Evolutionary conservation across 2,329 filamentous ascomycete species (phyloP).

Genomic region (Cladophialophora immunda): DNA sequence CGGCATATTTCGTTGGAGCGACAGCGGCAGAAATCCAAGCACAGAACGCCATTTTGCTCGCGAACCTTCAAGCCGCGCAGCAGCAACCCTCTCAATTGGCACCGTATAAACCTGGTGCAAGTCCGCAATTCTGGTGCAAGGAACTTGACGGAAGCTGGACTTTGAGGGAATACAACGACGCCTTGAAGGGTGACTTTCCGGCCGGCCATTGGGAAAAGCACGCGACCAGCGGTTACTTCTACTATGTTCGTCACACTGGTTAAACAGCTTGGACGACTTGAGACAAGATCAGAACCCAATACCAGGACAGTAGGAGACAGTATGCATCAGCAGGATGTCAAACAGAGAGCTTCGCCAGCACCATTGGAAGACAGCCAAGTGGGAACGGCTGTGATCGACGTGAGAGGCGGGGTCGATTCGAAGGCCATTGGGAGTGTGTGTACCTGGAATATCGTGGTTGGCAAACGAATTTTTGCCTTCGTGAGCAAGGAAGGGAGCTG

Average conservation of each 20-base stretch:
- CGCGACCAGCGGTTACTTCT: conserved; percentile 39
- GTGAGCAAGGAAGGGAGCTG: neutral
- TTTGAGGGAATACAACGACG: conserved; percentile 43
- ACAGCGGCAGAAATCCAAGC: conserved; percentile 43
- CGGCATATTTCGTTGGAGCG: conserved; percentile 40
- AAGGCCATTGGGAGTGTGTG: conserved; percentile 5
- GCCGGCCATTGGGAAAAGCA: conserved; percentile 41
- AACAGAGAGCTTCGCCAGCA: neutral
- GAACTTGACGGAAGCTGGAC: conserved; percentile 48
- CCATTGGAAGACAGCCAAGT: neutral
- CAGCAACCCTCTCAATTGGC: conserved; percentile 42
- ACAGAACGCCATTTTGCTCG: conserved; percentile 43
- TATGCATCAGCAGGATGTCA: neutral
- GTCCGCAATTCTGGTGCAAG: conserved; percentile 47
- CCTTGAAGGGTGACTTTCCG: conserved; percentile 38
- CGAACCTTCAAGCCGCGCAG: conserved; percentile 34
- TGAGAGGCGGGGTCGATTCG: neutral
- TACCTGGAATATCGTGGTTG: neutral
- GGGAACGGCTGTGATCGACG: neutral
- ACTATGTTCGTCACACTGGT: conserved; percentile 37
- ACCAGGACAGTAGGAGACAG: neutral
- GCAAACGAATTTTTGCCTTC: neutral
- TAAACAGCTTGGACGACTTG: conserved; percentile 16
- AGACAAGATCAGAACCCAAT: neutral
- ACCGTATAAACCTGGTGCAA: conserved; percentile 44